phyloP scores from a whole-genome alignment of 805 yeast species.

The Nakazawaea ernobii region DNA sequence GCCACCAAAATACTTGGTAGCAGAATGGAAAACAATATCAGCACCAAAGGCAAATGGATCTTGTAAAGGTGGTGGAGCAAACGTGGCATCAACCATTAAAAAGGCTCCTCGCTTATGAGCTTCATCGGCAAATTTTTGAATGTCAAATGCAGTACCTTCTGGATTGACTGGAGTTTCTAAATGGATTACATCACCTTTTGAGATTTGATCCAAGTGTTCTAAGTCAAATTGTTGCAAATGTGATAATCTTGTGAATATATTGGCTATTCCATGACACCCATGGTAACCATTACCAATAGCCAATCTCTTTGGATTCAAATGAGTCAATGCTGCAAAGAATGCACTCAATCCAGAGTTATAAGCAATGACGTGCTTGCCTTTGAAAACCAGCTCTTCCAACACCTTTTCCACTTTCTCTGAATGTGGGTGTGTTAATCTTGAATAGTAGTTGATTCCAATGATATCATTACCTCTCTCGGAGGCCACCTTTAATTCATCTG shows the following conservation, averaged over 20 bases:
- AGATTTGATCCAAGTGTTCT: slow-evolving; percentile 40
- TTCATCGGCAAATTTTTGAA: slow-evolving; percentile 53
- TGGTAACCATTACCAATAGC: slow-evolving; percentile 81
- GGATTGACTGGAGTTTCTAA: slow-evolving; percentile 90
- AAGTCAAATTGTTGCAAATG: slow-evolving; percentile 46
- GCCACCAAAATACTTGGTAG: slow-evolving; percentile 93
- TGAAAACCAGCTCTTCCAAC: slow-evolving; percentile 47
- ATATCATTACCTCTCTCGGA: slow-evolving; percentile 20
- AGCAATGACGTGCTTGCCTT: slow-evolving; percentile 40
- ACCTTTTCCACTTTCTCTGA: slow-evolving; percentile 62
- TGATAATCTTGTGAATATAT: slow-evolving; percentile 54
- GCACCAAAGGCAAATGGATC: slow-evolving; percentile 80
- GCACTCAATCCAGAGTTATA: slow-evolving; percentile 83
- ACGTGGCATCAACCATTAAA: slow-evolving; percentile 75
- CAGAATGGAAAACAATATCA: slow-evolving; percentile 88
- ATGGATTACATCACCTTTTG: slow-evolving; percentile 72
- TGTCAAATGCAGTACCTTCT: slow-evolving; percentile 59
- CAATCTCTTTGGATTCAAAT: slow-evolving; percentile 60
- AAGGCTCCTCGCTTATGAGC: slow-evolving; percentile 78
- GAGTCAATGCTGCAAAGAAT: slow-evolving; percentile 65
- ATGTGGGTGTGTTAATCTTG: slow-evolving; percentile 73
- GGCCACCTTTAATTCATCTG: slow-evolving; percentile 46
- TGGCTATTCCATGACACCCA: slow-evolving; percentile 72
- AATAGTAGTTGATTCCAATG: slow-evolving; percentile 39
- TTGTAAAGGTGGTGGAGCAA: slow-evolving; percentile 89